phyloP scores from a whole-genome alignment of 805 yeast genomes.

The Metschnikowia continentalis region DNA sequence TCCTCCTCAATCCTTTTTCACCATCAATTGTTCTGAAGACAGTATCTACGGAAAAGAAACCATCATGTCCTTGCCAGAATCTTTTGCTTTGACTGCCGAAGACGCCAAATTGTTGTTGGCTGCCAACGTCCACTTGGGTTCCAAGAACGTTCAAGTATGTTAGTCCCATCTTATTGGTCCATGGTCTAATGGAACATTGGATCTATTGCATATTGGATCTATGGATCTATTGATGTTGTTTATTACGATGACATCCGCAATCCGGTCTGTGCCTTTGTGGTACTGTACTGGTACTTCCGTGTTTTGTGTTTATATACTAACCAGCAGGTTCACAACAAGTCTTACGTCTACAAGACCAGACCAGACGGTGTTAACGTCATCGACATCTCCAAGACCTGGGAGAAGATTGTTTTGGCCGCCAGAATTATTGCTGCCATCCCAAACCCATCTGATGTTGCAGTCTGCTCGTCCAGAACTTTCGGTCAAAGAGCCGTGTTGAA shows the following conservation, averaged over 20 bases:
- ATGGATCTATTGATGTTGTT: too few relatives aligned
- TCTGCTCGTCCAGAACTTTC: conserved; percentile 97
- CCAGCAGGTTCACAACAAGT: conserved; percentile 81
- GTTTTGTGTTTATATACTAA: conserved; percentile 7
- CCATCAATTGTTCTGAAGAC: conserved; percentile 19
- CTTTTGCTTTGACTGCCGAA: conserved; percentile 91
- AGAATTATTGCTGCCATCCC: conserved; percentile 99
- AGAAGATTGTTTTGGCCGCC: conserved; percentile 98
- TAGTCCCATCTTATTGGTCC: conserved; percentile 6
- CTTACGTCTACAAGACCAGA: conserved; percentile 96
- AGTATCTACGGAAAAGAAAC: conserved; percentile 17
- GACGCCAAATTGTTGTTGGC: conserved; percentile 99
- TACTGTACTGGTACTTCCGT: not conserved
- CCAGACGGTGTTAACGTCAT: conserved; percentile 99
- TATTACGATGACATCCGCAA: too few relatives aligned
- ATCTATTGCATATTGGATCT: too few relatives aligned
- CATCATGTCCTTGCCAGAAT: conserved; percentile 78
- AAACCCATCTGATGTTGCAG: conserved; percentile 97
- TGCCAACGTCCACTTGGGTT: conserved; percentile 99
- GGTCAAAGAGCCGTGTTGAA: conserved; percentile 99
- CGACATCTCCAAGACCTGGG: conserved; percentile 99
- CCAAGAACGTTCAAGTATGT: conserved; percentile 99
- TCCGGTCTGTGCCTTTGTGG: not conserved
- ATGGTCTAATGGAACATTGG: too few relatives aligned
- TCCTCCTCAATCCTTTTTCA: conserved; percentile 14